A percentile compares a stretch with the other conserved stretches of the same genome.
These are phyloP conservation scores for Pseudoturritis turrita DNA, from an alignment of 345 rosid species.

Conservation along the genomic window DNA sequence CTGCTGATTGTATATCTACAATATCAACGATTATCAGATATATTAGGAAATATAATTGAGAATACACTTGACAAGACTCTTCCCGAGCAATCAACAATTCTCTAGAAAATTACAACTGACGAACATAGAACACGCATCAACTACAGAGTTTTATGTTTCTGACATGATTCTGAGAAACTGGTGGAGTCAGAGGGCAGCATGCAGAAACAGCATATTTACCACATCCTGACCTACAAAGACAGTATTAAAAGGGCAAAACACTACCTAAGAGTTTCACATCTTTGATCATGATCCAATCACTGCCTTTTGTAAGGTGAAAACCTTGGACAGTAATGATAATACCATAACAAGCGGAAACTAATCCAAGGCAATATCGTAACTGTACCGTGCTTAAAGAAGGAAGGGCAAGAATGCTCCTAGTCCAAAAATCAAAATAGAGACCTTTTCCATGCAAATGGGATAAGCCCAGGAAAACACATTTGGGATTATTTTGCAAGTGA, in stretches of 20 bases:
- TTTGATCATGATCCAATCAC: background rate
- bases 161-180: background rate
- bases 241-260: background rate
- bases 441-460: background rate
- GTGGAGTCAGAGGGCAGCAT: background rate
- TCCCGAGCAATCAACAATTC: background rate
- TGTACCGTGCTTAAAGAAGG: background rate
- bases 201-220: background rate
- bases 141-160: background rate
- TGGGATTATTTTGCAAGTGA: background rate
- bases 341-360: background rate
- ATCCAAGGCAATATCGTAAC: background rate
- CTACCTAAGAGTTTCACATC: background rate
- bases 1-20: slow-evolving; percentile 23
- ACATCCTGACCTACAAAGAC: background rate
- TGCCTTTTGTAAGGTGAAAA: background rate
- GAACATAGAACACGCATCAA: background rate
- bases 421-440: background rate
- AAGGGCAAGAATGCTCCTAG: background rate
- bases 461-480: background rate
- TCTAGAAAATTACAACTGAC: background rate
- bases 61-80: background rate
- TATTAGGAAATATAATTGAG: background rate
- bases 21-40: background rate
- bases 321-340: background rate